A percentile compares a stretch with the other conserved stretches of the same genome.
Evolutionary conservation across 2,329 filamentous ascomycete genomes (phyloP).

Genomic region (Diaporthe velutina): DNA sequence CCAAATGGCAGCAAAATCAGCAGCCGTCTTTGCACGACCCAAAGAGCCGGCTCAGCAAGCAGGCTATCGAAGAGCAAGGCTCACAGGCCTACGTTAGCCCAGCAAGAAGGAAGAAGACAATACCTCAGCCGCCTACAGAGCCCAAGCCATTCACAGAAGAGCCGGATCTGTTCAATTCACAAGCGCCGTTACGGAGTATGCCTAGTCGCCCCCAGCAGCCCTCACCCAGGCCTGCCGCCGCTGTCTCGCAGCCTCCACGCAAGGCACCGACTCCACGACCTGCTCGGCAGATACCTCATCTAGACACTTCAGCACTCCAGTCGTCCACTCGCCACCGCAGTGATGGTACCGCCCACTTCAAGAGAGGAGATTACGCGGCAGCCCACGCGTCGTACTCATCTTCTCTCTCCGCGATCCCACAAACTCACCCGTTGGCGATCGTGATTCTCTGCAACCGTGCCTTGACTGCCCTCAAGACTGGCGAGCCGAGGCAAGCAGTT

Average conservation of each 20-base stretch:
- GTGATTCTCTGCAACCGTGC: conserved; percentile 93
- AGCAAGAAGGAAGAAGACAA: conserved; percentile 80
- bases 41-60: conserved; percentile 75
- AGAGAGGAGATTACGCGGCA: conserved; percentile 90
- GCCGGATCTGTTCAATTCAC: conserved; percentile 71
- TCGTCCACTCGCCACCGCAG: conserved; percentile 83
- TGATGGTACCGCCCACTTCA: conserved; percentile 89
- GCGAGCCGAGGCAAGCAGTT: conserved; percentile 89
- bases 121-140: conserved; percentile 60
- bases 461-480: conserved; percentile 90
- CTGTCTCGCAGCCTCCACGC: conserved; percentile 60
- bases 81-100: conserved; percentile 90
- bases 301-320: conserved; percentile 78
- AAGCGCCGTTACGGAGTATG: conserved; percentile 52
- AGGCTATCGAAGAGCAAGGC: conserved; percentile 83
- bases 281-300: conserved; percentile 70
- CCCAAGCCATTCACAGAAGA: conserved; percentile 58
- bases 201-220: conserved; percentile 55
- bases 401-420: conserved; percentile 80
- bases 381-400: conserved; percentile 87
- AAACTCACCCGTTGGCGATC: conserved; percentile 85
- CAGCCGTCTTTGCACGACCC: conserved; percentile 61
- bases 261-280: conserved; percentile 58
- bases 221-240: conserved; percentile 58
- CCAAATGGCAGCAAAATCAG: conserved; percentile 69